Evolutionary conservation across 345 rosid genomes (phyloP), one percentile per base, ranked within the genome.

Genomic region (Limnanthes douglasii): DNA sequence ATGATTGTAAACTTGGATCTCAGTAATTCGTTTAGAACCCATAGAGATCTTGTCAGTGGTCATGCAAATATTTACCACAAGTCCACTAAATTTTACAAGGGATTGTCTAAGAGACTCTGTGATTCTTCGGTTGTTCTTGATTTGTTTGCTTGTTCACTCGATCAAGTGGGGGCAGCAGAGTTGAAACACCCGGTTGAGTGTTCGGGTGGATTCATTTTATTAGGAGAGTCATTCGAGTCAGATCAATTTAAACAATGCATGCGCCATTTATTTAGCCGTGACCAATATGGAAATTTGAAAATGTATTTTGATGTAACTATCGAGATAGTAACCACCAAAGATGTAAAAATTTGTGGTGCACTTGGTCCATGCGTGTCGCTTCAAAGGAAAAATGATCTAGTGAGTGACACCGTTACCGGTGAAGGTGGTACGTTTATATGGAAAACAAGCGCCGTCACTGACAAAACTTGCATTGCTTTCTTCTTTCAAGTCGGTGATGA

Each of bases 311-410:
- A 84, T 59, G 94, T 75, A n/a, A 72, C 79, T 39, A 57, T 90
- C 28, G 94, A 90, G 54, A 61, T 90, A 43, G 79, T 90, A 39
- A 72, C 96, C 11, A 77, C 94, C 3, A 76, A 65, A 56, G 94
- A 84, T 49, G 55, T 90, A 29, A 65, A 58, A 62, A 73, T 84
- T 28, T 75, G 72, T 4, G 96, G 96, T 40, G 96, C 94, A 2
- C 78, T 90, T 12, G 98, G 98, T 38, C 98, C 98, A 5, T 86
- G 94, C 51, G 59, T 90, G 39, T 90, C 98, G 11, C 73, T 80
- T 17, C 32, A 28, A 39, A 73, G 48, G 34, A 70, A 44, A 60
- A 90, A 84, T 41, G 65, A 49, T 46, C 51, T 70, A 45, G 98
- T 84, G 28, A 77, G 96, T 13, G 68, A 72, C 17, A 73, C 55